Conservation (phyloP, 2,329 filamentous ascomycete genomes). For the Fusarium haematococcum region DNA sequence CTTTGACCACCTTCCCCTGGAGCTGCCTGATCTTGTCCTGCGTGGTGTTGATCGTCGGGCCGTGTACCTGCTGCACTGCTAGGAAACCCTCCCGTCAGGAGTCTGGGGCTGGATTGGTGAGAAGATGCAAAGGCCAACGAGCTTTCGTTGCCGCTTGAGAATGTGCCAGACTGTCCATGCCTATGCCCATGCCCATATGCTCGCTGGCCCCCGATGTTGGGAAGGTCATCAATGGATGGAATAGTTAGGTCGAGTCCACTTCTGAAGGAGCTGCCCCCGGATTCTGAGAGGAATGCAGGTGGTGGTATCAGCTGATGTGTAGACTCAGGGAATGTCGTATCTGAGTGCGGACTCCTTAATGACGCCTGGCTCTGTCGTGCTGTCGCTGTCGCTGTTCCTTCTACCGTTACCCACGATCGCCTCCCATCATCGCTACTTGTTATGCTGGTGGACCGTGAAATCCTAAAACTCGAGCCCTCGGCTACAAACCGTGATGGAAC, state of each 20-base stretch:
- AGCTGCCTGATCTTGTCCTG: not conserved
- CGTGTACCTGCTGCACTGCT: constrained; percentile 11
- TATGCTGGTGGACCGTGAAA: constrained; percentile 35
- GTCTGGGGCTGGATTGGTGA: constrained; percentile 42
- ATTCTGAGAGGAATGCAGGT: constrained; percentile 43
- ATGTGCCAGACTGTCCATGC: constrained; percentile 23
- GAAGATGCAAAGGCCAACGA: constrained; percentile 49
- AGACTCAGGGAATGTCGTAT: constrained; percentile 45
- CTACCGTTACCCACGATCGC: constrained; percentile 53
- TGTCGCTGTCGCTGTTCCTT: constrained; percentile 39
- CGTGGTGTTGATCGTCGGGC: not conserved
- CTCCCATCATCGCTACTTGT: constrained; percentile 42
- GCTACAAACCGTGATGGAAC: constrained; percentile 42
- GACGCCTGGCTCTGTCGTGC: constrained; percentile 44
- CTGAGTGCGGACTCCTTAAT: constrained; percentile 40
- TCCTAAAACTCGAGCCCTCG: constrained; percentile 38
- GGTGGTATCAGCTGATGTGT: constrained; percentile 49
- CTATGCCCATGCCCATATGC: constrained; percentile 3
- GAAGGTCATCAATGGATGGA: constrained; percentile 44
- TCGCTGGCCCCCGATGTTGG: constrained; percentile 37
- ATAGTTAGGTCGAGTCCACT: constrained; percentile 45
- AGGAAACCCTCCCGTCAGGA: constrained; percentile 28
- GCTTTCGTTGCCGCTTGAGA: constrained; percentile 49
- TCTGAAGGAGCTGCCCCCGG: constrained; percentile 42
- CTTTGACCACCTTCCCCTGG: constrained; percentile 40